phyloP scores from a whole-genome alignment of 805 yeast species.

The Maudiozyma serrabonitensis region DNA sequence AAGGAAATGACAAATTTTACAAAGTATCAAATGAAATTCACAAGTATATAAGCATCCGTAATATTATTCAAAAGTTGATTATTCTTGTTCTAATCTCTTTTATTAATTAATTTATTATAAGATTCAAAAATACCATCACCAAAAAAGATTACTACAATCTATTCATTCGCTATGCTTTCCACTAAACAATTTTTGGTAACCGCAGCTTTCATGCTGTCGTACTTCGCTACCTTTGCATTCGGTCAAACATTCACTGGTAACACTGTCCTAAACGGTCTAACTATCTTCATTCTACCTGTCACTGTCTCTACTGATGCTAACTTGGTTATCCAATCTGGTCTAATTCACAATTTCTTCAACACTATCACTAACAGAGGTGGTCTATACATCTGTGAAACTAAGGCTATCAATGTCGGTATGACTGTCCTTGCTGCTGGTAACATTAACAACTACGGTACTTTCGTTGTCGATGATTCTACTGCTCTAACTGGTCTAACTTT shows the following conservation, averaged over 20 bases:
- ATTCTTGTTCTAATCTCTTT: neutral
- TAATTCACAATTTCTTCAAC: conserved; percentile 1
- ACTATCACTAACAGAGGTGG: conserved; percentile 1
- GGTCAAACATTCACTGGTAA: conserved; percentile 3
- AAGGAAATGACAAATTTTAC: too few relatives aligned
- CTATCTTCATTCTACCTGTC: conserved; percentile 2
- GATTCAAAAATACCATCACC: neutral
- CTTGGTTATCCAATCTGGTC: conserved; percentile 1
- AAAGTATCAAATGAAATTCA: neutral
- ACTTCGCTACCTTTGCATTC: neutral
- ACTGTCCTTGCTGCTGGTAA: neutral
- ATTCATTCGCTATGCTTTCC: conserved; percentile 3
- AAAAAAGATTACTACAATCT: neutral
- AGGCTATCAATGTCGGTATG: conserved; percentile 1
- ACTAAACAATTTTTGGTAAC: conserved; percentile 4
- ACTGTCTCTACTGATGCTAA: neutral
- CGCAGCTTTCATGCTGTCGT: conserved; percentile 3
- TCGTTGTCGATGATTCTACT: conserved; percentile 2
- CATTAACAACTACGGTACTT: conserved; percentile 5
- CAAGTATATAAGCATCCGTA: neutral
- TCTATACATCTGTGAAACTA: conserved; percentile 2
- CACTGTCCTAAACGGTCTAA: conserved; percentile 1
- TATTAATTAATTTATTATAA: neutral
- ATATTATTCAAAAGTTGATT: neutral
- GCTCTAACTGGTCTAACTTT: conserved; percentile 3